Base-by-base conservation (phyloP, 208 protist species). In the Acanthamoeba divionensis region DNA sequence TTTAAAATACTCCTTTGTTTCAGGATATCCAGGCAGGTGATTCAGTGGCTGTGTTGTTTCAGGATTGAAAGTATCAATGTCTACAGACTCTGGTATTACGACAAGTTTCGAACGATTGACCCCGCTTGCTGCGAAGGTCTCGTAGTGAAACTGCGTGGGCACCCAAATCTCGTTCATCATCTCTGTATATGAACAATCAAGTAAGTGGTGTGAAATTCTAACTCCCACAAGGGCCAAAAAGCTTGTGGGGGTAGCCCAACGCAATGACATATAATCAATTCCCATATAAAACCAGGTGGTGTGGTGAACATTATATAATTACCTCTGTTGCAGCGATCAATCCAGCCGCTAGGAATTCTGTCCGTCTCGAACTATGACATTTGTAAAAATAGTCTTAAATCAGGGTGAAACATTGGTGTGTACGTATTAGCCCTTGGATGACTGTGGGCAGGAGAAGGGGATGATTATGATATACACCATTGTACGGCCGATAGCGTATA, bases 161-260 rank as follows among this genome's bases (percentile, higher is more conserved):
- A 90, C 85, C 85, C 85, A 90, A 3, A 90, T 90, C 85, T 90
- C 85, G 8, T 36, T 47, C 85, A 90, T 90, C 18, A 83, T 12
- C 41, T 83, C 73, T 83, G n/a, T 29, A n/a, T n/a, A 24, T 26
- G 13, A n/a, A n/a, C n/a, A n/a, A n/a, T n/a, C n/a, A n/a, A n/a
- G n/a, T n/a, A n/a, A n/a, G n/a, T n/a, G n/a, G n/a, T n/a, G n/a
- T n/a, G n/a, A n/a, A n/a, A n/a, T n/a, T n/a, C n/a, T n/a, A n/a
- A n/a, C n/a, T n/a, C n/a, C n/a, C n/a, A n/a, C n/a, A n/a, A n/a
- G n/a, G n/a, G n/a, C n/a, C n/a, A n/a, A n/a, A n/a, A n/a, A n/a
- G n/a, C n/a, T n/a, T n/a, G n/a, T n/a, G n/a, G n/a, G n/a, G n/a
- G n/a, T n/a, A n/a, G n/a, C n/a, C n/a, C n/a, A n/a, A n/a, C n/a